Conservation (phyloP, 441 rosid genomes). For the Croton setiger region DNA sequence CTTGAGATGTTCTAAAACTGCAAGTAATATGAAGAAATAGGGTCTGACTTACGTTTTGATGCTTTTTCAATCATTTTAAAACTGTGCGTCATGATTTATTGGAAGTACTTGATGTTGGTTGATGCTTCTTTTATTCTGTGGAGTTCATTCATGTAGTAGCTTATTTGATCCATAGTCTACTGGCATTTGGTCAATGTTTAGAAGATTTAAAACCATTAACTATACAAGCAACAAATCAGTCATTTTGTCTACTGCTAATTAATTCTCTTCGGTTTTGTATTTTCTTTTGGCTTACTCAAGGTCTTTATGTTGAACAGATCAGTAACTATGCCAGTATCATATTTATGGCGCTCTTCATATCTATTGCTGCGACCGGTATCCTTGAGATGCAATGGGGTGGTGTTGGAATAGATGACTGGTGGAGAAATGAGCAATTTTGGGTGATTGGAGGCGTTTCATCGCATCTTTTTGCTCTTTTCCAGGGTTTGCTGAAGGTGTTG, state of each 20-base stretch:
- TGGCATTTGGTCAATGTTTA: conserved; percentile 9
- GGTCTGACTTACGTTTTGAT: not conserved
- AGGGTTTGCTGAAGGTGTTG: conserved; percentile 92
- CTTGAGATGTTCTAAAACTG: not conserved
- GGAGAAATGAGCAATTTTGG: conserved; percentile 99
- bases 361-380: conserved; percentile 84
- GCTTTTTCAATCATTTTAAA: not conserved
- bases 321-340: conserved; percentile 88
- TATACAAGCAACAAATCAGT: not conserved
- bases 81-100: not conserved
- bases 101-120: not conserved
- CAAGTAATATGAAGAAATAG: not conserved
- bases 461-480: conserved; percentile 91
- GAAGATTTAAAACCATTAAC: not conserved
- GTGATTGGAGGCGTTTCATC: conserved; percentile 95
- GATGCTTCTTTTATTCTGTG: not conserved
- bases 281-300: conserved; percentile 9
- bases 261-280: not conserved
- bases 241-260: not conserved
- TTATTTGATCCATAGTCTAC: not conserved
- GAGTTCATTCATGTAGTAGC: not conserved
- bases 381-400: conserved; percentile 99
- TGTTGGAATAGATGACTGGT: conserved; percentile 94
- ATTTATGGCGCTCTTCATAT: conserved; percentile 85
- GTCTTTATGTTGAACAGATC: conserved; percentile 50